Evolutionary conservation across 1,284 basidiomycete genomes (phyloP), one percentile per base, ranked within the genome.

Genomic region (Earliella scabrosa): DNA sequence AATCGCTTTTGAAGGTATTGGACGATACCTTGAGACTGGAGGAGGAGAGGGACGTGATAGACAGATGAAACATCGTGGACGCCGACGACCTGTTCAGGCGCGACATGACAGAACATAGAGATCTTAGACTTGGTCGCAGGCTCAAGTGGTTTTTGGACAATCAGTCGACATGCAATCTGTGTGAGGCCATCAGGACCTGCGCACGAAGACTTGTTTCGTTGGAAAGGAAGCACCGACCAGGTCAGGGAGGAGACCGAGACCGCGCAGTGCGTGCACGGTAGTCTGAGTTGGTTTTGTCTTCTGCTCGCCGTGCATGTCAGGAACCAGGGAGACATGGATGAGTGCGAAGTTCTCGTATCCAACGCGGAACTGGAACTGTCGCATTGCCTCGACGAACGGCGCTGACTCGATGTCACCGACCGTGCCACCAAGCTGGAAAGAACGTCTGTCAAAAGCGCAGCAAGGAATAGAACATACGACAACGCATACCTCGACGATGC

Each of bases 251-350:
- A 99, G 79, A 66, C 97, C 97, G 10, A 98, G 82, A 13, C 97
- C 97, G 50, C 97, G 87, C 32, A 99, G 78, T 58, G 96, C 96
- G 64, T 97, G 92, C 18, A 99, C 91, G 38, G 95, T 97, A 16
- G 97, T 97, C 73, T 99, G 97, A 0, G 97, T 99, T 3, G 97
- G 97, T 74, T 99, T 99, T 8, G 97, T 99, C 78, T 99, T 99
- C 70, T 98, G 97, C 73, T 99, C 97, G 52, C 97, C 97, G 56
- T 97, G 94, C 78, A 99, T 93, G 66, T 98, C 93, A 16, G 97
- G 97, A 7, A 99, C 95, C 35, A 99, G 87, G n/a, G 93, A 96
- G 56, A 99, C 97, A 68, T 98, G 97, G 62, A 99, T 92, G 50
- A 98, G 85, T 1, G 97, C 97, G 75, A 99, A 99, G 77, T 99